Base-by-base conservation (phyloP, 768 basidiomycete genomes). In the Phylloporus arenicola region DNA sequence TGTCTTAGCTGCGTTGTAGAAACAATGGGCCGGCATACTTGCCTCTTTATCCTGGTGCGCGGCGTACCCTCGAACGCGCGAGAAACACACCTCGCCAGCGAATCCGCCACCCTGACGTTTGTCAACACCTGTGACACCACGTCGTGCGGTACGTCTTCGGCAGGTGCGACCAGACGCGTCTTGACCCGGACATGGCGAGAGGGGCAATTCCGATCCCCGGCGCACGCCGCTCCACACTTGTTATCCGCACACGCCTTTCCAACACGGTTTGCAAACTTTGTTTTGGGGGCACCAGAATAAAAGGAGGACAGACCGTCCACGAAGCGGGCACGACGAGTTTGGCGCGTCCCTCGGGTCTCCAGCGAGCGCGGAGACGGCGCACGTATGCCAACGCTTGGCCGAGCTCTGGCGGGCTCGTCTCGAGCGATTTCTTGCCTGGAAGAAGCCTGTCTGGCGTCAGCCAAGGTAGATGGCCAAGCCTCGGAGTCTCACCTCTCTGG, bases 231-330 rank as follows among this genome's bases (percentile, higher is more conserved):
- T 4, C 50, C 42, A 30, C 48, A 47, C 34, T 46, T 40, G 35
- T 29, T 45, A 25, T 52, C 35, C n/a, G 19, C 47, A 16, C 44
- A 17, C 25, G 27, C 53, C 63, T 65, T 39, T 24, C 16, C 41
- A 43, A 14, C 14, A 2, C 16, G 24, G 5, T 17, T 55, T 5
- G 49, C 42, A 31, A 31, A 38, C n/a, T 25, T 6, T 14, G n/a
- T 42, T 7, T 25, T 25, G 3, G 25, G 27, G 35, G 38, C 12
- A 8, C 34, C 31, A 38, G 25, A 16, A 27, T 11, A n/a, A 1
- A 40, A 8, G 25, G 35, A 25, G 25, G 40, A 54, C 63, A 1
- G n/a, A 64, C 63, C 64, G 48, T 61, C 64, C 64, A 66, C 43
- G 47, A 52, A 7, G 55, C 39, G 30, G 64, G 62, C 0, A 62